Evolutionary conservation across 148 eudicot genomes (phyloP), one percentile per base, ranked within the genome.

Genomic region (Amaranthus palmeri): DNA sequence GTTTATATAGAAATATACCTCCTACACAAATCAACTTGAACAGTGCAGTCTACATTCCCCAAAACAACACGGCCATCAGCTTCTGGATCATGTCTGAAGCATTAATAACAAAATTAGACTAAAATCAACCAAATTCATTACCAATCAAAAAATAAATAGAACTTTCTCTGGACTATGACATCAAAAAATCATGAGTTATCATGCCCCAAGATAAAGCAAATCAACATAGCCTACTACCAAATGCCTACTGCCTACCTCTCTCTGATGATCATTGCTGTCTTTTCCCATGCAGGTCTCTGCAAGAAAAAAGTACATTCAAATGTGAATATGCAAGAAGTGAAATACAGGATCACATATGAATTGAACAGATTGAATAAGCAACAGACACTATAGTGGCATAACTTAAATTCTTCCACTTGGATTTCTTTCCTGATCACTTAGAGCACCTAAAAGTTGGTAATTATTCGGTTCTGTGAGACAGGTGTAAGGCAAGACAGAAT

Each of bases 221-320:
- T 60, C 8, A 65, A 73, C 58, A 40, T 15, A 25, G 36, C 36
- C 36, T 0, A 25, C 36, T 25, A n/a, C n/a, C n/a, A n/a, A n/a
- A n/a, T n/a, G 62, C 54, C 17, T 52, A 75, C 74, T 48, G 42
- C 74, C 70, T 55, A 91, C 99, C 92, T 91, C 81, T 91, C 93
- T 80, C 83, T 84, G 8, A 91, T 81, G 71, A 86, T 89, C 78
- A 65, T 79, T 73, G 96, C 99, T 40, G 92, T 88, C 79, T 89
- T 91, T 83, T 95, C 99, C 97, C 97, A 95, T 73, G 98, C 83
- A 75, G 93, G 97, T 89, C 86, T 91, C 99, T 95, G 97, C 70
- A 80, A 79, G 49, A 73, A 48, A 14, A 40, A 56, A 74, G 46
- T 17, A 45, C 12, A 2, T 17, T 4, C 6, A 11, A 7, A 45